These are phyloP conservation scores for Agarophyton chilense DNA, from an alignment of 23 red algal genomes.

Conservation along the genomic window DNA sequence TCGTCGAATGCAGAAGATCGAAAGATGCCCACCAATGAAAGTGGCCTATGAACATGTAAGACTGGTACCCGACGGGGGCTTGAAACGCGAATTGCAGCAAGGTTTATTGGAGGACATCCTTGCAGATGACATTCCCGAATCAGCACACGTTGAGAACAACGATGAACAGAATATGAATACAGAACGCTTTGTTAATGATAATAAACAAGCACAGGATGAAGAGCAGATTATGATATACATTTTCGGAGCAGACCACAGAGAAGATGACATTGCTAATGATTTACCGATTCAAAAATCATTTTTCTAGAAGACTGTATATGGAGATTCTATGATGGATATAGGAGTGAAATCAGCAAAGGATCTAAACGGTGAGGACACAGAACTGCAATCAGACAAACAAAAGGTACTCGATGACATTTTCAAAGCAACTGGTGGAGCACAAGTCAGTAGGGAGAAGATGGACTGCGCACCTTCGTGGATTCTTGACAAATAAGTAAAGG, in stretches of 20 bases:
- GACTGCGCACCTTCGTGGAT: conserved; percentile 52
- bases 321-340: conserved; percentile 13
- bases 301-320: conserved; percentile 5
- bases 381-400: background rate
- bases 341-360: background rate
- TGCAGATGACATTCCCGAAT: background rate
- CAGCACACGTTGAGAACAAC: too few species aligned
- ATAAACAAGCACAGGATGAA: background rate
- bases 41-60: conserved; percentile 28
- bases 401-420: conserved; percentile 4
- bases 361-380: background rate
- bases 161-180: too few species aligned
- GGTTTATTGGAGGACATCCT: conserved; percentile 11
- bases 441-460: conserved; percentile 32
- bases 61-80: background rate
- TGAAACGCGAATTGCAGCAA: background rate
- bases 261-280: background rate
- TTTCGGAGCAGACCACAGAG: background rate
- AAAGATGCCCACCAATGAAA: background rate
- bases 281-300: background rate
- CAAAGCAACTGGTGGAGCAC: background rate
- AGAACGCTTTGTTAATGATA: too few species aligned
- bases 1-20: background rate
- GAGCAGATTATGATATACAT: conserved; percentile 43
- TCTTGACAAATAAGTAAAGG: background rate